phyloP scores from a whole-genome alignment of 371 early-diverging fungal genomes.

The Mucor lusitanicus region DNA sequence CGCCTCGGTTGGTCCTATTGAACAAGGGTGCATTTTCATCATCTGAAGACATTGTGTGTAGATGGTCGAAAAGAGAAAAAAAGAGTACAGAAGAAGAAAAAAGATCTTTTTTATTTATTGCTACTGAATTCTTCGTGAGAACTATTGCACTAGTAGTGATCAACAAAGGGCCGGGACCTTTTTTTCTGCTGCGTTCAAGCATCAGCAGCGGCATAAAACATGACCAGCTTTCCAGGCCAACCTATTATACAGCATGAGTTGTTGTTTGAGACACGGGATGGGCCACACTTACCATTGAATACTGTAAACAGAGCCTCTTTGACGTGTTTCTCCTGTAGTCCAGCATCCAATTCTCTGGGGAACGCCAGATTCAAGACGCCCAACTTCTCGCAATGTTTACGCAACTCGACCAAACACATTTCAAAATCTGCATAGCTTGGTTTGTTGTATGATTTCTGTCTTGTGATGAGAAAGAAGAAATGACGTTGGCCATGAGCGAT shows the following conservation, averaged over 20 bases:
- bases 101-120: background rate
- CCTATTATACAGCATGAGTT: constrained; percentile 26
- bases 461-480: constrained; percentile 34
- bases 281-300: constrained; percentile 20
- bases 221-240: constrained; percentile 37
- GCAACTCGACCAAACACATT: constrained; percentile 28
- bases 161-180: background rate
- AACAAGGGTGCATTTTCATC: constrained; percentile 17
- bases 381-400: constrained; percentile 27
- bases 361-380: constrained; percentile 29
- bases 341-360: constrained; percentile 29
- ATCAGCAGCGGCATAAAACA: constrained; percentile 17
- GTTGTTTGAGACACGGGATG: too few relatives aligned
- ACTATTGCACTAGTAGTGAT: too few relatives aligned
- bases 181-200: background rate
- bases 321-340: constrained; percentile 33
- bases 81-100: background rate
- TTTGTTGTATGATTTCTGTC: constrained; percentile 32
- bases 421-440: constrained; percentile 30
- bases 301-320: constrained; percentile 32
- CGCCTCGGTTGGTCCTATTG: background rate
- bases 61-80: background rate
- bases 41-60: constrained; percentile 2
- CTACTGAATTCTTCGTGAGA: background rate
- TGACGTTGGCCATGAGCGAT: constrained; percentile 18